phyloP scores from a whole-genome alignment of 2,329 filamentous ascomycete species.

The Botrytis aclada region DNA sequence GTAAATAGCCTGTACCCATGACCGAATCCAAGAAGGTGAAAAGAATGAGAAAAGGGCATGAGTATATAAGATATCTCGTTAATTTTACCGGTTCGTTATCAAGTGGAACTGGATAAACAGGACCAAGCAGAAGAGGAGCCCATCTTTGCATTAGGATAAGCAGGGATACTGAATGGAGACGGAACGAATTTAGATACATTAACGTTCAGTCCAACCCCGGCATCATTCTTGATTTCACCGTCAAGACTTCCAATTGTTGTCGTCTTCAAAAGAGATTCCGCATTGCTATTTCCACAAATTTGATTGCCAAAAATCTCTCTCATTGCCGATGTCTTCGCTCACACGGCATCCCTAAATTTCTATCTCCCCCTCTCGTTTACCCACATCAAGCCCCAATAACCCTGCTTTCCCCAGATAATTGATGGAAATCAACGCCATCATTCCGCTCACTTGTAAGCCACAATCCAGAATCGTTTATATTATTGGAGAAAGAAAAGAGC shows the following conservation, averaged over 20 bases:
- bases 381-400: not conserved
- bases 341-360: not conserved
- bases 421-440: not conserved
- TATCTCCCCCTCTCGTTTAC: not conserved
- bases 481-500: not conserved
- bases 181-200: not conserved
- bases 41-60: not conserved
- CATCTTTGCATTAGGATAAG: not conserved
- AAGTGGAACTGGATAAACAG: not conserved
- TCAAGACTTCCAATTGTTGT: not conserved
- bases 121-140: not conserved
- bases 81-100: not conserved
- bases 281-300: not conserved
- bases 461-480: not conserved
- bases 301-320: not conserved
- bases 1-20: not conserved
- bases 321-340: not conserved
- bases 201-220: not conserved
- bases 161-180: not conserved
- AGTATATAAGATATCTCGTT: not conserved
- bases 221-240: not conserved
- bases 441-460: not conserved
- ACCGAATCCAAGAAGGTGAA: not conserved
- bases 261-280: not conserved
- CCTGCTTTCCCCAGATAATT: accelerated